Base-by-base conservation (phyloP, 2,329 filamentous ascomycete genomes). In the Cytospora mali region DNA sequence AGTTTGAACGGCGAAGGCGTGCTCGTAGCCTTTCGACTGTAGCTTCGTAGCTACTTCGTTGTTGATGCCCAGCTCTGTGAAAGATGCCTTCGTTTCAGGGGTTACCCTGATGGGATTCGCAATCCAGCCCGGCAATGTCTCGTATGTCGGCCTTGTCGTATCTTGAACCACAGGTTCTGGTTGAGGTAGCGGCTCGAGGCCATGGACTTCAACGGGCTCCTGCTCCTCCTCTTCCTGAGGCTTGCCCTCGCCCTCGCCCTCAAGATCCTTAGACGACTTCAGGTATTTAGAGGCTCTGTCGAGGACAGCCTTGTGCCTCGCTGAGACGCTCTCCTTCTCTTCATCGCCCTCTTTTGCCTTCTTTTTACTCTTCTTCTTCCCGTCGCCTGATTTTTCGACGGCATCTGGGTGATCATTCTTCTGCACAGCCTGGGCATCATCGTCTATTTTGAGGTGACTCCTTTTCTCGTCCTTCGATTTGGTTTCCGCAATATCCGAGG, bases 61-160 rank as follows among this genome's bases (percentile, higher is more conserved):
- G 18, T 84, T 76, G 42, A 97, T 82, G 0, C 86, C 86, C 0
- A 95, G 76, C 6, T 81, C 77, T 2, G 76, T 71, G 68, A 97
- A 97, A 0, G 86, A 78, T 1, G 80, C 77, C 33, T 79, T 83
- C 11, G 83, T 81, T 6, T 85, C 81, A 10, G 86, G 81, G 0
- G 87, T 81, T 4, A 93, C 86, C 28, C 84, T 82, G n/a, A 89
- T 83, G 0, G 93, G 93, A 14, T 87, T 83, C 6, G 89, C 86
- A 14, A 97, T 81, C 94, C 94, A 98, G 3, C 81, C 69, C 0
- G 94, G 94, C 3, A 97, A 80, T 1, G 90, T 90, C 31, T 92
- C 88, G 74, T 92, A 93, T n/a, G 84, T 83, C 2, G 89, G 86
- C 58, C 83, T 82, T 56, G 84, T 81, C 1, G 79, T 78, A 31